Percentiles rank a stretch among this genome's conserved stretches.
phyloP scores from a whole-genome alignment of 225 moss, liverwort and hornwort species.

The Polytrichum commune region DNA sequence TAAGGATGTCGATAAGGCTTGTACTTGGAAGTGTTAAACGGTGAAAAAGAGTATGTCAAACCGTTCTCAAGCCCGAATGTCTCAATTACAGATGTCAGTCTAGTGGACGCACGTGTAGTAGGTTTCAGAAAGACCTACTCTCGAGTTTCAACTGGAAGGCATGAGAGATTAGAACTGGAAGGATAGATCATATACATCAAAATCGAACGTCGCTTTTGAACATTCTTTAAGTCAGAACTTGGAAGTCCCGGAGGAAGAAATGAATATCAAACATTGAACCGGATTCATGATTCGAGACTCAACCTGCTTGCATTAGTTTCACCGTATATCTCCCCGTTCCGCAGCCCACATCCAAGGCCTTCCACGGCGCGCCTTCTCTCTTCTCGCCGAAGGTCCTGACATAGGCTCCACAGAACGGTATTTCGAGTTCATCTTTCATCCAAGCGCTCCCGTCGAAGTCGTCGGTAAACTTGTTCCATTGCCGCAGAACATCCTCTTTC shows the following conservation, averaged over 20 bases:
- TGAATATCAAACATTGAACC: too few species aligned
- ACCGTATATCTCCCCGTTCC: conserved; percentile 28
- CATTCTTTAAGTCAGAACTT: not conserved
- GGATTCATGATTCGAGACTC: not conserved
- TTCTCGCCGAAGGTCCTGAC: conserved; percentile 24
- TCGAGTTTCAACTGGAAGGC: too few species aligned
- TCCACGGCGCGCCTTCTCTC: conserved; percentile 21
- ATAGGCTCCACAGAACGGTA: conserved; percentile 22
- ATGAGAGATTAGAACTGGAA: too few species aligned
- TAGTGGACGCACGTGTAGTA: not conserved
- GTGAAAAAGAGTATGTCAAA: not conserved
- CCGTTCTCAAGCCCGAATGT: not conserved
- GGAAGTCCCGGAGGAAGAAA: not conserved
- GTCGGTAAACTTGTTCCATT: conserved; percentile 26
- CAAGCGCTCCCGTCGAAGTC: conserved; percentile 19
- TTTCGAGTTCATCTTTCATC: conserved; percentile 31
- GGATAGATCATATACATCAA: too few species aligned
- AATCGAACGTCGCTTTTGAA: too few species aligned
- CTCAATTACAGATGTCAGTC: not conserved
- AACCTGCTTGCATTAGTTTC: conserved; percentile 28
- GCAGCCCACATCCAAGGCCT: conserved; percentile 34
- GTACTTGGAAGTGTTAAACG: not conserved
- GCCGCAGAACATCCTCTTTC: conserved; percentile 18
- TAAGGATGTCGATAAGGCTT: too few species aligned
- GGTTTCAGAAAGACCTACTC: not conserved